Percentiles rank a stretch among this genome's conserved stretches.
phyloP scores from a whole-genome alignment of 1,284 basidiomycete species.

The Trichosporon asahii region DNA sequence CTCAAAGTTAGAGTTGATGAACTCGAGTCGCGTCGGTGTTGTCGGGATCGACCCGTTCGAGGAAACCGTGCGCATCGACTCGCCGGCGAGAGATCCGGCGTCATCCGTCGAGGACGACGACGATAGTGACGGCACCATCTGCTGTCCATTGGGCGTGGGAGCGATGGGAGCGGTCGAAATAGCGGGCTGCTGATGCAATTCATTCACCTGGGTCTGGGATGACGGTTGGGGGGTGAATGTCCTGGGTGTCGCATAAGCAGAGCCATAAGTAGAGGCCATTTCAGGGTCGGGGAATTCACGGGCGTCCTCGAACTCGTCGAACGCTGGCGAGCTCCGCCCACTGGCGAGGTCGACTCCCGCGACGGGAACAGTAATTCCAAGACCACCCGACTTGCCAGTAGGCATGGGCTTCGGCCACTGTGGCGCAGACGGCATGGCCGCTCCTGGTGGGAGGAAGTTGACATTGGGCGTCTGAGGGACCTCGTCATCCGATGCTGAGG shows the following conservation, averaged over 20 bases:
- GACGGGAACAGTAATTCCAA: not conserved
- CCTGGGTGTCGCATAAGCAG: constrained; percentile 1
- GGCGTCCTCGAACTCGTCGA: constrained; percentile 6
- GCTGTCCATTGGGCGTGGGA: not conserved
- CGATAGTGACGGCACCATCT: not conserved
- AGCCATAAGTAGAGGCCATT: not conserved
- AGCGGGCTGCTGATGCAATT: not conserved
- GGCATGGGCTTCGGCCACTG: not conserved
- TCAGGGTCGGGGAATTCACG: not conserved
- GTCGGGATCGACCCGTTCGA: constrained; percentile 11
- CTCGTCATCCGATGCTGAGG: constrained; percentile 2
- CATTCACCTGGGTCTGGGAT: not conserved
- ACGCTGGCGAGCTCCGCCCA: not conserved
- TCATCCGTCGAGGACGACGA: constrained; percentile 7
- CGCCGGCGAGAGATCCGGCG: constrained; percentile 17
- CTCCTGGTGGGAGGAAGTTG: not conserved
- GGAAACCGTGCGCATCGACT: constrained; percentile 14
- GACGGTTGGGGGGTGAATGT: not conserved
- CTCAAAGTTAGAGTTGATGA: constrained; percentile 28
- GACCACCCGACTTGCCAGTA: not conserved
- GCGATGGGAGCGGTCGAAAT: not conserved
- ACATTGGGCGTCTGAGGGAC: not conserved
- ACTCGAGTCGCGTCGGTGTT: constrained; percentile 25
- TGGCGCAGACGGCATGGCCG: not conserved
- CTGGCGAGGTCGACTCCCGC: not conserved